Evolutionary conservation across 1,284 basidiomycete species (phyloP), one percentile per base, ranked within the genome.

Genomic region (Cystobasidium pallidum): DNA sequence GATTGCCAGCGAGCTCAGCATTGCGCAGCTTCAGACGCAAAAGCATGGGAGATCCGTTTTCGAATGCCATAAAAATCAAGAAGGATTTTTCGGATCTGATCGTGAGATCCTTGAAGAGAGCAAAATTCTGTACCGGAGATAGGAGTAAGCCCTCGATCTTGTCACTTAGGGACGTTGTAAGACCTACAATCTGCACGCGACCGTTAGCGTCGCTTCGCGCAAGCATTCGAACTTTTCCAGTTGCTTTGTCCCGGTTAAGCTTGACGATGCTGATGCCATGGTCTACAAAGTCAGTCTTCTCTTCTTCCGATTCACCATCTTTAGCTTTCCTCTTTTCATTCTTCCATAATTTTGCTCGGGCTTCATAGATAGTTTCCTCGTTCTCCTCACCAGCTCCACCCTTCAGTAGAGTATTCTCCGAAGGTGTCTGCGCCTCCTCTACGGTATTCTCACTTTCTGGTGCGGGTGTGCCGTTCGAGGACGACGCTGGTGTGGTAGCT

Each of bases 131-230:
- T 3, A 8, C n/a, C n/a, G 19, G n/a, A 15, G 43, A n/a, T 3
- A 45, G 15, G 7, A 15, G 43, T 45, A 11, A 45, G 43, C 15
- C 43, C 36, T 39, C 13, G 19, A n/a, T 17, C 19, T 8, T 15
- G 15, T 19, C 43, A 45, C n/a, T n/a, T 4, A 45, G 43, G n/a
- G 11, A n/a, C 36, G 13, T 7, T 39, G 6, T 21, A 47, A 47
- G 7, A 59, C 77, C 54, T 34, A 78, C 77, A 28, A 77, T 75
- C 24, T 75, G 45, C 2, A 78, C 77, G 1, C 39, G 49, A 15
- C 75, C 75, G 30, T 75, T 78, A 17, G 67, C 74, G 11, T 77
- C 76, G 54, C 76, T 72, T 36, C 77, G 51, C n/a, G 72, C 75
- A 47, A 78, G 64, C 65, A 78, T 47, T 58, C 77, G 45, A 70